Conservation (phyloP, 176 grass and related monocot species). For the Carex myosuroides region DNA sequence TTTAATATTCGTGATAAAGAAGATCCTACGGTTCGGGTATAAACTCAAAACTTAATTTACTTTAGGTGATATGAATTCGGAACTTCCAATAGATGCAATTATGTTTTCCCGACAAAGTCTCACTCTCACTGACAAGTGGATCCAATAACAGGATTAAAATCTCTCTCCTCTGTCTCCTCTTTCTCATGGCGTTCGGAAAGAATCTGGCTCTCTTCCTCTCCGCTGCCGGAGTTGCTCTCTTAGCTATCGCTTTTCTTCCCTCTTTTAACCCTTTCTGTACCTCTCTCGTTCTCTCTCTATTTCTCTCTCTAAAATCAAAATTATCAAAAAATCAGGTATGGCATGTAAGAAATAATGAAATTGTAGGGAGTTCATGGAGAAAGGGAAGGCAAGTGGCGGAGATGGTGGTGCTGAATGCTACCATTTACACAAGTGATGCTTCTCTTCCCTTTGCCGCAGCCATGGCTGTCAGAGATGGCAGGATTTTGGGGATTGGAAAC, state of each 20-base stretch:
- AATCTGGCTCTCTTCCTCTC: not conserved
- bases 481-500: conserved; percentile 53
- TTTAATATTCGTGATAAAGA: no score
- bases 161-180: not conserved
- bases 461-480: conserved; percentile 69
- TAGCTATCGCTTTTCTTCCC: conserved; percentile 1
- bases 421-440: conserved; percentile 85
- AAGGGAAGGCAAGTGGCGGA: conserved; percentile 39
- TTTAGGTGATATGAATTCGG: no score
- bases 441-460: conserved; percentile 60
- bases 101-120: not conserved
- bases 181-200: conserved; percentile 11
- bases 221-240: not conserved
- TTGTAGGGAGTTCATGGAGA: conserved; percentile 34
- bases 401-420: conserved; percentile 74
- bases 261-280: not conserved
- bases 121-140: conserved; percentile 2
- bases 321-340: not conserved
- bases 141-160: not conserved
- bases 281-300: not conserved
- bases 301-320: not conserved
- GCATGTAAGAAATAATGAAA: not conserved
- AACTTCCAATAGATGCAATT: no score
- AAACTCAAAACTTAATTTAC: no score
- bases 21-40: no score